Evolutionary conservation across 495 filamentous ascomycete genomes (phyloP).

Genomic region (Bacidia gigantensis): DNA sequence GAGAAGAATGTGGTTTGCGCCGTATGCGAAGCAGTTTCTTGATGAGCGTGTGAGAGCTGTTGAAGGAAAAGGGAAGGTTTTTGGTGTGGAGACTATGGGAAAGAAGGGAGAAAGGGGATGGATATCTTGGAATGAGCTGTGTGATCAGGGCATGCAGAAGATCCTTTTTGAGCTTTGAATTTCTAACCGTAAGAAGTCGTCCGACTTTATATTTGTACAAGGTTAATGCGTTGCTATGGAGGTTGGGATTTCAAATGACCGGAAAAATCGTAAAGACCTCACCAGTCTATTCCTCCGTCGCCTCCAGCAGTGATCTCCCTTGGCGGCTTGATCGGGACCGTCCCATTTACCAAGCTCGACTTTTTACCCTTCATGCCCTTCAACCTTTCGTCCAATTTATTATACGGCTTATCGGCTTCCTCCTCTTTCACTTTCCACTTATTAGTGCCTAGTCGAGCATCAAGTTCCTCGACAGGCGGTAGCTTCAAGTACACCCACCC

Average conservation of each 20-base stretch:
- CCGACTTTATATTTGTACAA: too few relatives aligned
- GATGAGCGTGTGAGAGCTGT: neutral
- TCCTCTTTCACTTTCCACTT: slow-evolving; percentile 73
- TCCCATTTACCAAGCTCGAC: slow-evolving; percentile 28
- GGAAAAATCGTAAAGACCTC: too few relatives aligned
- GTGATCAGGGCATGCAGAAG: neutral
- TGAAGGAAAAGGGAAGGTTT: neutral
- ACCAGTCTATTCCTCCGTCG: slow-evolving; percentile 57
- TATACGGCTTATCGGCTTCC: slow-evolving; percentile 50
- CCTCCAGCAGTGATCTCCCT: slow-evolving; percentile 31
- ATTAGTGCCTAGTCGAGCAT: slow-evolving; percentile 64
- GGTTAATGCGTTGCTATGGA: too few relatives aligned
- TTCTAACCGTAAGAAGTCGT: too few relatives aligned
- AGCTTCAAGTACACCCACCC: slow-evolving; percentile 78
- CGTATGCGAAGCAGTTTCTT: neutral
- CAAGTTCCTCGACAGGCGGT: slow-evolving; percentile 74
- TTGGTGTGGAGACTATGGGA: neutral
- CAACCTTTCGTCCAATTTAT: slow-evolving; percentile 54
- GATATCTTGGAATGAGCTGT: slow-evolving; percentile 7
- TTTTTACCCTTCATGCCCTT: slow-evolving; percentile 46
- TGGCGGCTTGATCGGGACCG: slow-evolving; percentile 31
- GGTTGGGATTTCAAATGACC: too few relatives aligned
- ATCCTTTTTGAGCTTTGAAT: too few relatives aligned
- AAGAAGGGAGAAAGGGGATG: slow-evolving; percentile 3
- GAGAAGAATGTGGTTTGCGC: slow-evolving; percentile 7